These are phyloP conservation scores for Fragaria ananassa DNA, from an alignment of 306 rosid species.

Conservation along the genomic window DNA sequence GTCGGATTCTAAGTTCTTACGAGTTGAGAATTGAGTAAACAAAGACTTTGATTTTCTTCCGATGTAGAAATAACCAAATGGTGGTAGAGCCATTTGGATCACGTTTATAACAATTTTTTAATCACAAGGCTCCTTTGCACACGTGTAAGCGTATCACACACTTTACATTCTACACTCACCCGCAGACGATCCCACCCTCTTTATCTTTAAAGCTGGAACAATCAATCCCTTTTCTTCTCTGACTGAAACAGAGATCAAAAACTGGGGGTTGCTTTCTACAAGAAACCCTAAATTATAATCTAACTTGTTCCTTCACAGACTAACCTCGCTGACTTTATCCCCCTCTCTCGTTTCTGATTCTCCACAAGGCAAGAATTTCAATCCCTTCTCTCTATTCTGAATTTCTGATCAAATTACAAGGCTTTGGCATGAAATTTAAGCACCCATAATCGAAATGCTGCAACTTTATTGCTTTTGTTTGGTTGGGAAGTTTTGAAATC, in stretches of 20 bases:
- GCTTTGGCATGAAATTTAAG: neutral
- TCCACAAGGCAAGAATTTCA: conserved; percentile 17
- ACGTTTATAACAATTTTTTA: neutral
- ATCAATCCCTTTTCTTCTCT: neutral
- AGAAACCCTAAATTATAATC: neutral
- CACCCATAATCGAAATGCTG: conserved; percentile 16
- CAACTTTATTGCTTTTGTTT: neutral
- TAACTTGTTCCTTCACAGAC: conserved; percentile 4
- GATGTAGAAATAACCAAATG: no score
- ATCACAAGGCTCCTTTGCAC: neutral
- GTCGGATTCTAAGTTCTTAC: no score
- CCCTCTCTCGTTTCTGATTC: neutral
- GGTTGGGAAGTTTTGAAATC: neutral
- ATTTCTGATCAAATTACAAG: conserved; percentile 1
- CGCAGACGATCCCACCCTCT: neutral
- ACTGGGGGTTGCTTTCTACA: conserved; percentile 26
- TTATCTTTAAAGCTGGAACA: neutral
- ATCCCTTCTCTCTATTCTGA: neutral
- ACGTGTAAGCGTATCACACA: neutral
- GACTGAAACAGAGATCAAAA: conserved; percentile 21
- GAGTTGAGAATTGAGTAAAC: no score
- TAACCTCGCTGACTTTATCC: neutral
- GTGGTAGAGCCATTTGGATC: neutral
- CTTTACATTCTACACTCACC: neutral
- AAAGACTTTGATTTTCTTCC: no score